A percentile compares a stretch with the other conserved stretches of the same genome.
These are phyloP conservation scores for Dioszegia crocea DNA, from an alignment of 768 basidiomycete species.

Conservation along the genomic window DNA sequence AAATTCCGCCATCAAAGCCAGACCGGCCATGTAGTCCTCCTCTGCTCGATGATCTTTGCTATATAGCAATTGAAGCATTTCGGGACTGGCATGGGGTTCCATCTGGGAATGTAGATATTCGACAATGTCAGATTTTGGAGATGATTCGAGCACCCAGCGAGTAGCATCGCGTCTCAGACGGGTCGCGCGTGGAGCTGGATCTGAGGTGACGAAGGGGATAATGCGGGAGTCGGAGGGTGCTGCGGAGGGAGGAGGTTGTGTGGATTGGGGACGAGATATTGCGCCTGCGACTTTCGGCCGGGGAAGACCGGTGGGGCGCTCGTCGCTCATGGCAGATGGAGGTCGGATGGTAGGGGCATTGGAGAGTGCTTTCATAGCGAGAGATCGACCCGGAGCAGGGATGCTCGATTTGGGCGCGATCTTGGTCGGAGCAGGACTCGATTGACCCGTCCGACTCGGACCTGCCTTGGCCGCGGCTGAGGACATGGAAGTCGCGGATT, in stretches of 20 bases:
- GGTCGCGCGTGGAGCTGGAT: constrained; percentile 61
- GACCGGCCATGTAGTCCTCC: constrained; percentile 79
- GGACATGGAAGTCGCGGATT: constrained; percentile 12
- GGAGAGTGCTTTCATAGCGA: constrained; percentile 41
- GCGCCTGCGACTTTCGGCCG: constrained; percentile 46
- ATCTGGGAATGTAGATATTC: constrained; percentile 86
- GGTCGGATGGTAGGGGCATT: constrained; percentile 29
- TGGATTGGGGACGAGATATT: constrained; percentile 52
- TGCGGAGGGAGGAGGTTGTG: constrained; percentile 15
- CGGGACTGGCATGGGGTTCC: constrained; percentile 74
- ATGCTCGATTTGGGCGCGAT: constrained; percentile 9
- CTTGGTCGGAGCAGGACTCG: constrained; percentile 37
- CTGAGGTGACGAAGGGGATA: constrained; percentile 57
- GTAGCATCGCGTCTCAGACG: constrained; percentile 67
- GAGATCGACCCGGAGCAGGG: constrained; percentile 26
- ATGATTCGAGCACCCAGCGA: constrained; percentile 81
- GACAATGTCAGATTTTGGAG: constrained; percentile 77
- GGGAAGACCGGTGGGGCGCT: constrained; percentile 28
- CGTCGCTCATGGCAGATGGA: constrained; percentile 50
- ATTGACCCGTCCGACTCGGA: constrained; percentile 20
- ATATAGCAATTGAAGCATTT: constrained; percentile 72
- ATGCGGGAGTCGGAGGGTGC: constrained; percentile 11
- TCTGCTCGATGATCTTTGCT: constrained; percentile 94
- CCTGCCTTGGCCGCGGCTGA: neutral
- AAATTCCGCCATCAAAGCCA: constrained; percentile 70